Conservation (phyloP, 331 rosid genomes). For the Quercus lobata region DNA sequence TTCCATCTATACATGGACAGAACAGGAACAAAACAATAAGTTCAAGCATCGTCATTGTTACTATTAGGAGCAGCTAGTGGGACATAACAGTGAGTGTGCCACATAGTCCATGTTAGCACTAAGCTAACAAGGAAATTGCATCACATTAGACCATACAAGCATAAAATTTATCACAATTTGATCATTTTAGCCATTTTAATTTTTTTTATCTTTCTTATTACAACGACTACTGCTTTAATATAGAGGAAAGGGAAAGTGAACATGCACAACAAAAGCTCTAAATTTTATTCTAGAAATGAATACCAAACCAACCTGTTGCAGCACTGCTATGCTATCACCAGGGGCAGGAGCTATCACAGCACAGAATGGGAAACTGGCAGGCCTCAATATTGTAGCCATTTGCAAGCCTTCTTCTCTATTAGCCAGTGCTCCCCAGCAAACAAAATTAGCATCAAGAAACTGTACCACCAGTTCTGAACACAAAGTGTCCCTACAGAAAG, state of each 20-base stretch:
- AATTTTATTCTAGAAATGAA: not conserved
- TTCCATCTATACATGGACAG: slow-evolving; percentile 49
- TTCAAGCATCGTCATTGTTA: not conserved
- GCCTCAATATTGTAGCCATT: slow-evolving; percentile 51
- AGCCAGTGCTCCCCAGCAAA: slow-evolving; percentile 67
- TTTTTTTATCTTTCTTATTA: not conserved
- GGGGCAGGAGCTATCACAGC: slow-evolving; percentile 58
- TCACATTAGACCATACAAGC: not conserved
- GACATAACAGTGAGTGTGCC: not conserved
- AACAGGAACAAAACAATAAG: not conserved
- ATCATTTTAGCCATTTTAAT: not conserved
- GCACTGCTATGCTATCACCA: slow-evolving; percentile 50
- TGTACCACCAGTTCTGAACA: slow-evolving; percentile 57
- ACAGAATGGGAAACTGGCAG: slow-evolving; percentile 64
- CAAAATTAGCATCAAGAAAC: slow-evolving; percentile 76
- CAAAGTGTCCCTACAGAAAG: slow-evolving; percentile 62
- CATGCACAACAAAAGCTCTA: not conserved
- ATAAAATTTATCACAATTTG: not conserved
- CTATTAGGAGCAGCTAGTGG: not conserved
- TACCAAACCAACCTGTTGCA: slow-evolving; percentile 57
- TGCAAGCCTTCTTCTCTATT: slow-evolving; percentile 58
- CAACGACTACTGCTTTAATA: not conserved
- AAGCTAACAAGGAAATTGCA: not conserved
- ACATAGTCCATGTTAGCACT: not conserved
- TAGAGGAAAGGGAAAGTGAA: not conserved